Conservation (phyloP, 163 green algal genomes). For the Trebouxiophyceae sp. region DNA sequence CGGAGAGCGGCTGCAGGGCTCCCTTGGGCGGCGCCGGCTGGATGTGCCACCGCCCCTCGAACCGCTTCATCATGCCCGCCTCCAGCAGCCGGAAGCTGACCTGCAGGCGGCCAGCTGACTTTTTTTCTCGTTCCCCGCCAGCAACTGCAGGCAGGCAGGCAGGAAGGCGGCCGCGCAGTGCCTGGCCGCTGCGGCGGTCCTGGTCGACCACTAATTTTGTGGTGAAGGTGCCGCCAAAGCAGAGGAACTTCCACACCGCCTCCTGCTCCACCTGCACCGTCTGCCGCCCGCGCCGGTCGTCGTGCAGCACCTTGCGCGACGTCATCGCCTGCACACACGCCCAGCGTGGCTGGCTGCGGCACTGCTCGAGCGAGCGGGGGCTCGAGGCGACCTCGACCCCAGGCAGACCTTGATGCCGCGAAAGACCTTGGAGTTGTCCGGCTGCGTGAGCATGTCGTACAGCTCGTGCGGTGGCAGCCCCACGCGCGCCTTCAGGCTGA, state of each 20-base stretch:
- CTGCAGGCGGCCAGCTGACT: background rate
- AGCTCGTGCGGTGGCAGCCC: conserved; percentile 10
- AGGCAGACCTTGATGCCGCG: conserved; percentile 11
- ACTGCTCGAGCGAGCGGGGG: too few species aligned
- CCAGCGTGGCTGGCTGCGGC: background rate
- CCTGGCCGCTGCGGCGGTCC: too few species aligned
- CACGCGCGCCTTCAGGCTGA: conserved; percentile 11
- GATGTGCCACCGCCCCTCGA: conserved; percentile 17
- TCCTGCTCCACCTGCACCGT: conserved; percentile 22
- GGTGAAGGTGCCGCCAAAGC: conserved; percentile 17
- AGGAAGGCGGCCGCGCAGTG: background rate
- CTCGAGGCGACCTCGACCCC: too few species aligned
- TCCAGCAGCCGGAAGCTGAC: conserved; percentile 9
- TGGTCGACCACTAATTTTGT: conserved; percentile 18
- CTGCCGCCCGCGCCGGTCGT: conserved; percentile 15
- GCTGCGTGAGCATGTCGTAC: conserved; percentile 18
- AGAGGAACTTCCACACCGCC: conserved; percentile 24
- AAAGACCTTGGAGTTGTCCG: conserved; percentile 19
- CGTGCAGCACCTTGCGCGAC: conserved; percentile 19
- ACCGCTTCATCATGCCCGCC: conserved; percentile 18
- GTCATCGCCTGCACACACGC: conserved; percentile 7
- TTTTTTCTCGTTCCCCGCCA: background rate
- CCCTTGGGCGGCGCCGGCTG: background rate
- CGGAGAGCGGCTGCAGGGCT: background rate
- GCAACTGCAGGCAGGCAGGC: background rate